Conservation (phyloP, 192 early-diverging fungal genomes). For the Umbelopsis sp. region DNA sequence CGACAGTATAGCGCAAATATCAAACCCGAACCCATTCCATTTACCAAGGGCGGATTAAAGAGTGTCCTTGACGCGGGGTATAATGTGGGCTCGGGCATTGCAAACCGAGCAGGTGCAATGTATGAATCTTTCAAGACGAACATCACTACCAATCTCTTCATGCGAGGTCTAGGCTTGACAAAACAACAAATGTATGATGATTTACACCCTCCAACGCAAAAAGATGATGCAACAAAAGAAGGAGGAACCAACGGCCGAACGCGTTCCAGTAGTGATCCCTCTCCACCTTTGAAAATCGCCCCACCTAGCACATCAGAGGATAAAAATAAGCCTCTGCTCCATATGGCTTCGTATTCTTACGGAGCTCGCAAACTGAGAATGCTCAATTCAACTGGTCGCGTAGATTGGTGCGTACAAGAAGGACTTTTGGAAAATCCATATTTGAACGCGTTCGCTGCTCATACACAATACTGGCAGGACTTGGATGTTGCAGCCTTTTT, state of each 20-base stretch:
- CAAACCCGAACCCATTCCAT: slow-evolving; percentile 75
- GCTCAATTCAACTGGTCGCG: slow-evolving; percentile 58
- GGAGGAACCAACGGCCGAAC: not conserved
- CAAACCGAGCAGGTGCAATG: slow-evolving; percentile 66
- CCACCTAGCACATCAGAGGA: not conserved
- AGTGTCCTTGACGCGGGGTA: slow-evolving; percentile 66
- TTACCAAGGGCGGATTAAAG: slow-evolving; percentile 82
- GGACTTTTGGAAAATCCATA: slow-evolving; percentile 73
- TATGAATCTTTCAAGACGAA: slow-evolving; percentile 58
- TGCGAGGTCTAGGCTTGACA: slow-evolving; percentile 42
- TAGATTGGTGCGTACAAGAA: slow-evolving; percentile 70
- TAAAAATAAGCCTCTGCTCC: slow-evolving; percentile 11
- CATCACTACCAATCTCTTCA: slow-evolving; percentile 62
- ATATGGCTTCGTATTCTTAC: slow-evolving; percentile 19
- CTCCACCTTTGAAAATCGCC: slow-evolving; percentile 14
- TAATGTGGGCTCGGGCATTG: slow-evolving; percentile 69
- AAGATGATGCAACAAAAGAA: not conserved
- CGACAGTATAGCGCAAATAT: slow-evolving; percentile 52
- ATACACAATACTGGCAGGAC: slow-evolving; percentile 70
- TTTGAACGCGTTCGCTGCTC: slow-evolving; percentile 60
- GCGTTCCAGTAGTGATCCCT: slow-evolving; percentile 33
- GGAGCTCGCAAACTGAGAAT: slow-evolving; percentile 31
- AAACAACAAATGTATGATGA: slow-evolving; percentile 36
- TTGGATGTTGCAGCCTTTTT: slow-evolving; percentile 41
- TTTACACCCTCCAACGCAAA: slow-evolving; percentile 3